Conservation (phyloP, 1,284 basidiomycete genomes). For the Pseudozyma tsukubaensis region DNA sequence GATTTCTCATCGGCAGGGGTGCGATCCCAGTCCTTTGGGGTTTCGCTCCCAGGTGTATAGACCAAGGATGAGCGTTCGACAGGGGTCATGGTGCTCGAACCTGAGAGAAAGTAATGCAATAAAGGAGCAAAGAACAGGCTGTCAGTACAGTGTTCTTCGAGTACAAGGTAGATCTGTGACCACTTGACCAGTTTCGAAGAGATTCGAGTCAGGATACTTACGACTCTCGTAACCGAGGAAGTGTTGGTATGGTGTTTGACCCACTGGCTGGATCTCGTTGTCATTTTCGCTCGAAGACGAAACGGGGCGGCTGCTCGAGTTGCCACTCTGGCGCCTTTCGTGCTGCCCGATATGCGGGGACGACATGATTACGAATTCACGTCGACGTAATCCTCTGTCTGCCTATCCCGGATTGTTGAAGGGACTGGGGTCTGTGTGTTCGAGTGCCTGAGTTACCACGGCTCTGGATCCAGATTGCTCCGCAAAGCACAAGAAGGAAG, state of each 20-base stretch:
- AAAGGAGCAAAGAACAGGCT: background rate
- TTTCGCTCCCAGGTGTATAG: conserved; percentile 21
- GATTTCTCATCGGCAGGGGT: conserved; percentile 24
- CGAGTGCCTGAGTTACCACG: background rate
- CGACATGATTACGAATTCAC: conserved; percentile 21
- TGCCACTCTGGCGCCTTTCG: conserved; percentile 27
- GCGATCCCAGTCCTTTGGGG: conserved; percentile 21
- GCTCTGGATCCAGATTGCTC: background rate
- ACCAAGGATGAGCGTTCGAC: conserved; percentile 15
- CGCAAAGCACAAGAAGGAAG: background rate
- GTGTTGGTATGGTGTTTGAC: conserved; percentile 27
- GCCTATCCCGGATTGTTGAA: background rate
- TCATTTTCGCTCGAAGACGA: conserved; percentile 31
- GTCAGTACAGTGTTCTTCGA: too few species aligned
- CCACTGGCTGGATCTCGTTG: conserved; percentile 26
- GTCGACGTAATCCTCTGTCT: background rate
- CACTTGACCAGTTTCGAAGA: too few species aligned
- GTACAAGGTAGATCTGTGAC: too few species aligned
- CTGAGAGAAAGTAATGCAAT: conserved; percentile 1
- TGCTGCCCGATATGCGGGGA: conserved; percentile 20
- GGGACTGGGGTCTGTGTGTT: background rate
- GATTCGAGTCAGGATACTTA: conserved; percentile 21
- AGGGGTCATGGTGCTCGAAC: conserved; percentile 32
- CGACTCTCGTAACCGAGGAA: conserved; percentile 24
- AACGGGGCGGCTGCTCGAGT: conserved; percentile 31